A percentile compares a stretch with the other conserved stretches of the same genome.
These are phyloP conservation scores for Friedmanniomyces simplex DNA, from an alignment of 495 filamentous ascomycete species.

Conservation along the genomic window DNA sequence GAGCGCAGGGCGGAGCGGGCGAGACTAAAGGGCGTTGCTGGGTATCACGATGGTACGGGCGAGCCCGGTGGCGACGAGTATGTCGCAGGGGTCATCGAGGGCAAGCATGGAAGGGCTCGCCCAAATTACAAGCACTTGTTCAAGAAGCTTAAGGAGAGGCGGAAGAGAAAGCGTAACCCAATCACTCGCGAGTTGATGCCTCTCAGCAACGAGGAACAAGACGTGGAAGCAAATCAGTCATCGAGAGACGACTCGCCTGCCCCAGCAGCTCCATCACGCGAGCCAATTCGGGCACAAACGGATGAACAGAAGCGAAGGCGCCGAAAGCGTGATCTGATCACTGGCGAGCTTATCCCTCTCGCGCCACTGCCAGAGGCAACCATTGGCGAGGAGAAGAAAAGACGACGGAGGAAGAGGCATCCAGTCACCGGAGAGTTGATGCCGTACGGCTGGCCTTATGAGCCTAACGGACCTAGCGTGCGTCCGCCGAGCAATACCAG, in stretches of 20 bases:
- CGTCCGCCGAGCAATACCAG: not conserved
- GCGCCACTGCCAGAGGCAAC: not conserved
- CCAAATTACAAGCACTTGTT: slow-evolving; percentile 15
- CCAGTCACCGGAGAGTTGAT: slow-evolving; percentile 17
- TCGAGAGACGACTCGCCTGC: not conserved
- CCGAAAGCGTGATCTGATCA: not conserved
- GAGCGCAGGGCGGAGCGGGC: slow-evolving; percentile 1
- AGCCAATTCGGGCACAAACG: not conserved
- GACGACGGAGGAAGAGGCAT: slow-evolving; percentile 10
- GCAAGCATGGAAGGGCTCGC: slow-evolving; percentile 13
- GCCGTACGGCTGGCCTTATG: slow-evolving; percentile 18
- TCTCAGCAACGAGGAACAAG: slow-evolving; percentile 1
- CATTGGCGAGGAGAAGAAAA: not conserved
- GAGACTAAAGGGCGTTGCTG: slow-evolving; percentile 2
- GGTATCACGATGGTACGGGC: not conserved
- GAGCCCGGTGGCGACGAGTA: not conserved
- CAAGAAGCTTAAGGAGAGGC: not conserved
- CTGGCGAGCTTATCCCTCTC: not conserved
- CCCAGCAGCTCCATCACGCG: not conserved
- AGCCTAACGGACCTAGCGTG: not conserved
- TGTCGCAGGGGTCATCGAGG: not conserved
- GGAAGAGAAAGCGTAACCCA: slow-evolving; percentile 3
- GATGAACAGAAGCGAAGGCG: not conserved
- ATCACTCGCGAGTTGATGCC: not conserved
- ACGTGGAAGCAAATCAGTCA: not conserved